Conservation (phyloP, 768 basidiomycete genomes). For the Mycena maculata region DNA sequence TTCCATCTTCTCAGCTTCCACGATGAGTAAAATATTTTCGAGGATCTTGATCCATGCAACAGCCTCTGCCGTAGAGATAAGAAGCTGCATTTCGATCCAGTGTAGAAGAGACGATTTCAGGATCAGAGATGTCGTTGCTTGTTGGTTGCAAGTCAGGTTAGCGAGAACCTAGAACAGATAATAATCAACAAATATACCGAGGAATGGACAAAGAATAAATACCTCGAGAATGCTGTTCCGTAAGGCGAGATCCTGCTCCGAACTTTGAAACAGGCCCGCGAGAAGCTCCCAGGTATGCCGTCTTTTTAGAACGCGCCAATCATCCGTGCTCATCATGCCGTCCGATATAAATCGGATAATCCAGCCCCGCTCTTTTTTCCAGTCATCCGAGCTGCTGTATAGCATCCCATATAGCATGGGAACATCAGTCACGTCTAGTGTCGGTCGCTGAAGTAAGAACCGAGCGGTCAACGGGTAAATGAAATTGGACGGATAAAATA, state of each 20-base stretch:
- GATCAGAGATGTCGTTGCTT: constrained; percentile 78
- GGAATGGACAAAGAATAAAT: constrained; percentile 32
- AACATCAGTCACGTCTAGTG: constrained; percentile 83
- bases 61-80: constrained; percentile 51
- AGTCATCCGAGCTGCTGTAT: constrained; percentile 82
- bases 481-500: constrained; percentile 90
- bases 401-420: constrained; percentile 93
- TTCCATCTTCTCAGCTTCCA: constrained; percentile 64
- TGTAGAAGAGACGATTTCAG: constrained; percentile 77
- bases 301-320: constrained; percentile 85
- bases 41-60: constrained; percentile 75
- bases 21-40: constrained; percentile 68
- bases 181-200: not conserved
- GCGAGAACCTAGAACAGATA: constrained; percentile 68
- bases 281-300: constrained; percentile 91
- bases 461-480: constrained; percentile 88
- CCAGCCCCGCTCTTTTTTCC: constrained; percentile 92
- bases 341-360: constrained; percentile 86
- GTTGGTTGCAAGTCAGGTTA: constrained; percentile 75
- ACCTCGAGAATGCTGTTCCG: constrained; percentile 78
- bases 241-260: constrained; percentile 61
- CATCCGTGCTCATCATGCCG: constrained; percentile 77
- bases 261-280: constrained; percentile 83
- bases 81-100: constrained; percentile 86
- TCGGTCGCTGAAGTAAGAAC: constrained; percentile 91